Evolutionary conservation across 2,329 filamentous ascomycete species (phyloP), one percentile per base, ranked within the genome.

Genomic region (Emergomyces pasteurianus): DNA sequence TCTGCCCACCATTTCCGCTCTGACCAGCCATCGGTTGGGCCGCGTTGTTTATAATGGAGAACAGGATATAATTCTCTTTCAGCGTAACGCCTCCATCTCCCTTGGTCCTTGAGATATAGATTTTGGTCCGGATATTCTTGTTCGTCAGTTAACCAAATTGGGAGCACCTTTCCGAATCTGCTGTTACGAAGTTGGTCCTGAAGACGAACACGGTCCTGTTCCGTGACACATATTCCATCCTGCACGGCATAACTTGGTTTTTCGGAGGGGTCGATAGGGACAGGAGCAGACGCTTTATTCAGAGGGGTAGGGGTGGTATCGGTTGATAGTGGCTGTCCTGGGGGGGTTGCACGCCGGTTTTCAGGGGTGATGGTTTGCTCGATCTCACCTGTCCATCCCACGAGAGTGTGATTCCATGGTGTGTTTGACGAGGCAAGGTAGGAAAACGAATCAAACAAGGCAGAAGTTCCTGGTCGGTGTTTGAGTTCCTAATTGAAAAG

Each of bases 31-130:
- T 96, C 89, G 14, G 86, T 89, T 1, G 92, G 90, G 72, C 92
- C 90, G 70, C 95, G 89, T 70, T 94, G 90, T 77, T 95, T 95
- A 80, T 97, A 97, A 75, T 97, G 92, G 72, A 96, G 91, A 10
- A 96, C 82, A 0, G 90, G 91, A 77, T 95, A 96, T 34, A 97
- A 80, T 68, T 96, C 89, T 70, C 92, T 86, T 77, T 96, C 91
- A 18, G 92, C 90, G 74, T 94, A 97, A 47, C 88, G 83, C 65
- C 91, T 84, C 92, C 94, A 97, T 65, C 91, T 82, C 38, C 81
- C 80, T 77, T 96, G 92, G 67, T 96, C 89, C 67, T 87, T 89
- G 65, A 97, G 79, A 43, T 83, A 79, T 58, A 92, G 83, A 46
- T 79, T 77, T 42, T 90, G 88, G 42, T 88, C 82, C 0, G 84